Conservation (phyloP, 441 rosid genomes). For the Erysimum cheiri region DNA sequence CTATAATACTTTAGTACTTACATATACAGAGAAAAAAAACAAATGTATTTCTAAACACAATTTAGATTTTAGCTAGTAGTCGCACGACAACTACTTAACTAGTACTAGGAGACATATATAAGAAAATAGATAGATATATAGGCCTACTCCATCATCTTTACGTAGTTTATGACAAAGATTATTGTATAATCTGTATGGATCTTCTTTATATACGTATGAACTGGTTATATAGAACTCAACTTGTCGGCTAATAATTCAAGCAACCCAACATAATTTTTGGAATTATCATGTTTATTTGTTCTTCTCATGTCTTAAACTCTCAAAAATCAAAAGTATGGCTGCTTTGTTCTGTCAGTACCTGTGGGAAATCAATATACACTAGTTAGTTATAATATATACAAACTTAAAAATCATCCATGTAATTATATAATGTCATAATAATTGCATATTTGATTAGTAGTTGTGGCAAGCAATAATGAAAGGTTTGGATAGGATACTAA, state of each 20-base stretch:
- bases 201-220: background rate
- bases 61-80: background rate
- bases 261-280: background rate
- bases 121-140: background rate
- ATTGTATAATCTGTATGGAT: slow-evolving; percentile 1
- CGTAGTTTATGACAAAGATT: slow-evolving; percentile 5
- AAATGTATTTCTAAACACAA: background rate
- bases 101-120: slow-evolving; percentile 5
- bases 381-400: background rate
- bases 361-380: background rate
- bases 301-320: background rate
- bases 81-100: background rate
- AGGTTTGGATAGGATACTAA: slow-evolving; percentile 33
- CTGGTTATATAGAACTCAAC: slow-evolving; percentile 28
- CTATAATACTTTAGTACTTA: background rate
- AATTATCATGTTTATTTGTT: background rate
- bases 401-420: background rate
- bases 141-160: slow-evolving; percentile 14
- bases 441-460: slow-evolving; percentile 43
- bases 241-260: slow-evolving; percentile 20
- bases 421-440: slow-evolving; percentile 30
- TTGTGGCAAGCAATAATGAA: slow-evolving; percentile 38
- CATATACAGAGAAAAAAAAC: background rate
- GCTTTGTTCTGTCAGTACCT: slow-evolving; percentile 1
- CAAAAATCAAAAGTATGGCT: background rate